Percentiles rank a stretch among this genome's conserved stretches.
Evolutionary conservation across 2,329 filamentous ascomycete species (phyloP).

Genomic region (Fusarium sp.): DNA sequence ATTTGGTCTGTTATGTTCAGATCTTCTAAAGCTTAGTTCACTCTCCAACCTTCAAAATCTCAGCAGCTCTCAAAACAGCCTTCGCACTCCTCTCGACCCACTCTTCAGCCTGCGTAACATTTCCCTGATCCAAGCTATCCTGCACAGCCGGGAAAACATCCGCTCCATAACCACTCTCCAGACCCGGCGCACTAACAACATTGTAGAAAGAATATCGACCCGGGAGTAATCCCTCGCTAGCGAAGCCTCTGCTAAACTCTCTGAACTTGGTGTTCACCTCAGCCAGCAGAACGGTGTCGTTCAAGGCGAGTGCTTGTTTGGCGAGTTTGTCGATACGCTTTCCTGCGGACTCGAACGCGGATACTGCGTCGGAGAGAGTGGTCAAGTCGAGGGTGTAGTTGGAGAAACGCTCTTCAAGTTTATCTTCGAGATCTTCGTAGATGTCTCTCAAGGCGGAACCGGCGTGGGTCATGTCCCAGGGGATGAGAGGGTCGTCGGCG

Average conservation of each 20-base stretch:
- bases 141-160: conserved; percentile 39
- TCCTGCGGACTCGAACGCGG: conserved; percentile 10
- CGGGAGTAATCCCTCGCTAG: conserved; percentile 24
- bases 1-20: background rate
- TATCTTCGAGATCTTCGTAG: conserved; percentile 27
- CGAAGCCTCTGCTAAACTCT: conserved; percentile 23
- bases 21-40: rapidly evolving
- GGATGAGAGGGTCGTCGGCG: conserved; percentile 29
- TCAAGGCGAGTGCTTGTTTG: conserved; percentile 6
- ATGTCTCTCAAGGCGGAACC: conserved; percentile 22
- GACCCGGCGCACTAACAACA: conserved; percentile 25
- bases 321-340: conserved; percentile 8
- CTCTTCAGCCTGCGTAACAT: conserved; percentile 31
- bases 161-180: conserved; percentile 33
- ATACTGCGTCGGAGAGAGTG: conserved; percentile 14
- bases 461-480: conserved; percentile 23
- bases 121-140: conserved; percentile 34
- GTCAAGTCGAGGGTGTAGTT: background rate
- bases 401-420: conserved; percentile 11
- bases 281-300: background rate
- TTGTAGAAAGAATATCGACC: conserved; percentile 30
- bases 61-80: conserved; percentile 30
- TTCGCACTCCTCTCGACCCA: conserved; percentile 36
- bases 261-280: conserved; percentile 22
- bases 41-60: conserved; percentile 17